Conservation (phyloP, 192 early-diverging fungal species). For the Spinellus fusiger region DNA sequence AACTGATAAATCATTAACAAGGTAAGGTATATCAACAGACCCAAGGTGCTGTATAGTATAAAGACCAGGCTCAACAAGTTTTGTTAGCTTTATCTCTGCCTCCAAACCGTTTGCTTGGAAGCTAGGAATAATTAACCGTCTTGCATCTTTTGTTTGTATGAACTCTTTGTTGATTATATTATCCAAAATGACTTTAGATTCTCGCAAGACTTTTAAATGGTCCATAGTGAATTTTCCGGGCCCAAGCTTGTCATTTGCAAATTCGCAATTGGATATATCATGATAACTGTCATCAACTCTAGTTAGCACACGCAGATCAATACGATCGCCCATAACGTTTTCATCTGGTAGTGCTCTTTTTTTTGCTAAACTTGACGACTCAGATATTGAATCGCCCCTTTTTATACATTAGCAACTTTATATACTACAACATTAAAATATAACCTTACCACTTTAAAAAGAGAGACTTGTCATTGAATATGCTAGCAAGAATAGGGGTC, state of each 20-base stretch:
- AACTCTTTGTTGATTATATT: background rate
- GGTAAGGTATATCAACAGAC: background rate
- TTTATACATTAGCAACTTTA: background rate
- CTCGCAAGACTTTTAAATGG: background rate
- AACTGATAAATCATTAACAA: background rate
- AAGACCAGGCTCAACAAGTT: background rate
- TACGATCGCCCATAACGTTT: background rate
- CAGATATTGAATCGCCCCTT: background rate
- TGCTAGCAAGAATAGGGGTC: background rate
- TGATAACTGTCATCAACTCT: background rate
- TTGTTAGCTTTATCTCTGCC: background rate
- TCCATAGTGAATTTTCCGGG: background rate
- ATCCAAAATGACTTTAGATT: background rate
- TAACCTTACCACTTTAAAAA: background rate
- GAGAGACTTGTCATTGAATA: background rate
- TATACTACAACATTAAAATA: background rate
- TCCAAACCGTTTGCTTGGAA: background rate
- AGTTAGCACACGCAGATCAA: background rate
- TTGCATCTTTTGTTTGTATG: background rate
- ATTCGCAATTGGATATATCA: background rate
- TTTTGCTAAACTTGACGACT: background rate
- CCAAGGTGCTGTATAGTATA: background rate
- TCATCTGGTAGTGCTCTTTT: background rate
- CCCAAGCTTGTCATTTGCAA: background rate
- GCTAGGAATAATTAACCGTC: background rate